Percentiles rank a stretch among this genome's conserved stretches.
Conservation (phyloP, 1,284 basidiomycete genomes). For the Thecaphora thlaspeos region DNA sequence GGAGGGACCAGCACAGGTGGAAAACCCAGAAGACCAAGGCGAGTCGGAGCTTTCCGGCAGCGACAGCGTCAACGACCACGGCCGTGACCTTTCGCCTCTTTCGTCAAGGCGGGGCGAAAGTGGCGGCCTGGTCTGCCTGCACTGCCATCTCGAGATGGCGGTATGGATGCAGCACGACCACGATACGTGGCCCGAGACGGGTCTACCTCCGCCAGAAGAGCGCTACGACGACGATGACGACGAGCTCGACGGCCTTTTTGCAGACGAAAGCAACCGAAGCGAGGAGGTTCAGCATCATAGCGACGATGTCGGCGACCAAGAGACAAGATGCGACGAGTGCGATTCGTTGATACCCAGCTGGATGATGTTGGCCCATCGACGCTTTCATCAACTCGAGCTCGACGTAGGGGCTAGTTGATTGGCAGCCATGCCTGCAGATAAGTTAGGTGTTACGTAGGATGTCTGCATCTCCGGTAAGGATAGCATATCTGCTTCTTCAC, state of each 20-base stretch:
- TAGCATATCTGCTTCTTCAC: too few species aligned
- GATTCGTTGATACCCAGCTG: slow-evolving; percentile 7
- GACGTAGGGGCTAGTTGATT: too few species aligned
- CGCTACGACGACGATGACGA: too few species aligned
- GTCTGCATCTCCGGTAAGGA: too few species aligned
- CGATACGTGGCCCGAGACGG: slow-evolving; percentile 26
- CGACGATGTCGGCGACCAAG: neutral
- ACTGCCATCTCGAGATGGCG: slow-evolving; percentile 12
- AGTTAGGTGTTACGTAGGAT: too few species aligned
- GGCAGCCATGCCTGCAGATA: too few species aligned
- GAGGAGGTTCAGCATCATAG: too few species aligned
- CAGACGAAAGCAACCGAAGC: too few species aligned
- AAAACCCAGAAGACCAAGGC: neutral
- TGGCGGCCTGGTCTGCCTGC: neutral
- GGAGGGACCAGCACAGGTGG: neutral
- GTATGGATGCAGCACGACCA: slow-evolving; percentile 52
- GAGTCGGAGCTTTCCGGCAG: too few species aligned
- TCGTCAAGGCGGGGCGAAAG: neutral
- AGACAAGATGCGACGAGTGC: slow-evolving; percentile 2
- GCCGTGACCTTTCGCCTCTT: too few species aligned
- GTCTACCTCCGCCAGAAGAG: slow-evolving; percentile 17
- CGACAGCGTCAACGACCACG: too few species aligned
- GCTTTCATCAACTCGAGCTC: slow-evolving; percentile 15
- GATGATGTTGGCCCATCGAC: slow-evolving; percentile 14
- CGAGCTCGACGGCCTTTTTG: too few species aligned